These are phyloP conservation scores for Tolypocladium paradoxum DNA, from an alignment of 2,329 filamentous ascomycete species.

Conservation along the genomic window DNA sequence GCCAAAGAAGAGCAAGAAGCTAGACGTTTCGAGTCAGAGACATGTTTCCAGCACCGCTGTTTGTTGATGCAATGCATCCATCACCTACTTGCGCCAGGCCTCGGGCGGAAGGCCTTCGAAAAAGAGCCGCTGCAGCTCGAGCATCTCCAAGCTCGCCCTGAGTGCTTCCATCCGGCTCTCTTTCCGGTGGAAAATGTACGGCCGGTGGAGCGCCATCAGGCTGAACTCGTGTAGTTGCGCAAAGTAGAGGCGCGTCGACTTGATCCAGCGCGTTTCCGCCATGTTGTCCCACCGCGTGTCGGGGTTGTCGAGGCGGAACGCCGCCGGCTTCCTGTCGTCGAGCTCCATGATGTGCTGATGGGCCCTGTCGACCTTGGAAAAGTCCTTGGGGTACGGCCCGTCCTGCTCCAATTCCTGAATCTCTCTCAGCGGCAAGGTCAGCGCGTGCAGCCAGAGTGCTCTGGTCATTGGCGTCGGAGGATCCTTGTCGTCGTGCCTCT, in stretches of 20 bases:
- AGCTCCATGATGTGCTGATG: slow-evolving; percentile 39
- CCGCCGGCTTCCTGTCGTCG: slow-evolving; percentile 36
- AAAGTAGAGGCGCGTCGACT: slow-evolving; percentile 30
- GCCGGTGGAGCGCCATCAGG: slow-evolving; percentile 48
- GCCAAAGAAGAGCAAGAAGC: slow-evolving; percentile 48
- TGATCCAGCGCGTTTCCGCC: slow-evolving; percentile 44
- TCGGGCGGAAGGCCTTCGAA: slow-evolving; percentile 37
- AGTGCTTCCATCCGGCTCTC: slow-evolving; percentile 45
- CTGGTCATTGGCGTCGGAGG: slow-evolving; percentile 47
- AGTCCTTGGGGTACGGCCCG: slow-evolving; percentile 43
- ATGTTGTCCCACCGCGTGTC: slow-evolving; percentile 45
- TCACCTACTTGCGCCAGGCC: slow-evolving; percentile 32
- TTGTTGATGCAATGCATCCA: neutral
- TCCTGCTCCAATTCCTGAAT: slow-evolving; percentile 46
- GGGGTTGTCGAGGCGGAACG: slow-evolving; percentile 43
- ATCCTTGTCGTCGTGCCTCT: slow-evolving; percentile 33
- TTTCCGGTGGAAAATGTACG: slow-evolving; percentile 48
- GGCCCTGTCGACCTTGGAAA: slow-evolving; percentile 40
- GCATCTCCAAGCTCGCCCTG: slow-evolving; percentile 42
- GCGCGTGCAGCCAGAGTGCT: slow-evolving; percentile 37
- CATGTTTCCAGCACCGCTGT: neutral
- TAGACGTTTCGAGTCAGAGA: slow-evolving; percentile 6
- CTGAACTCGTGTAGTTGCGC: slow-evolving; percentile 41
- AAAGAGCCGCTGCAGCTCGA: slow-evolving; percentile 40
- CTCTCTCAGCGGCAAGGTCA: slow-evolving; percentile 37